phyloP scores from a whole-genome alignment of 768 basidiomycete species.

The Lepiota brunneoincarnata region DNA sequence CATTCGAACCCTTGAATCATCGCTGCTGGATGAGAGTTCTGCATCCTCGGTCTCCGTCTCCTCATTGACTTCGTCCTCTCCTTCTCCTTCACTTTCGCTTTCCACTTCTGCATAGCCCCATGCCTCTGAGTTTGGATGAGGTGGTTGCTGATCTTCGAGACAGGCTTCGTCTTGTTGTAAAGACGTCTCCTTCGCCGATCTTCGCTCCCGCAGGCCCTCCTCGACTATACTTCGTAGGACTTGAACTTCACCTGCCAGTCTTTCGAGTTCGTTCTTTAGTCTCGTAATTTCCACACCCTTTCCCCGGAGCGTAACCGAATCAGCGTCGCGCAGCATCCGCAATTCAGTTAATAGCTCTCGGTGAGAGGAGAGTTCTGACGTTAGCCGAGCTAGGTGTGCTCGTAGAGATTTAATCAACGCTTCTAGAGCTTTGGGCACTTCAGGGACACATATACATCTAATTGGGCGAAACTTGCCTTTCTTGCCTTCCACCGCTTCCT shows the following conservation, averaged over 20 bases:
- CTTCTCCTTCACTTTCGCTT: constrained; percentile 23
- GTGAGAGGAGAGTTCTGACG: constrained; percentile 76
- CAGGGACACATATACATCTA: background rate
- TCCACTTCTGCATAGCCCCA: constrained; percentile 19
- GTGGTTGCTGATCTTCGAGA: constrained; percentile 27
- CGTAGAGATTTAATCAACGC: constrained; percentile 73
- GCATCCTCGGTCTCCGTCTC: constrained; percentile 21
- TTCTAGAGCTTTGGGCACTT: constrained; percentile 63
- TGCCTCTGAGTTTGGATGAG: constrained; percentile 15
- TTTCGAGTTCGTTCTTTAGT: constrained; percentile 74
- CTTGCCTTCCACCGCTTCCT: constrained; percentile 83
- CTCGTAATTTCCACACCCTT: constrained; percentile 66
- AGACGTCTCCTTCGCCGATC: constrained; percentile 46
- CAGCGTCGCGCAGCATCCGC: constrained; percentile 59
- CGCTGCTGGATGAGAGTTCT: background rate
- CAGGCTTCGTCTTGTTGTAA: constrained; percentile 28
- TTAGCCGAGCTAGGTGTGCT: constrained; percentile 73
- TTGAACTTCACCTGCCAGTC: constrained; percentile 81
- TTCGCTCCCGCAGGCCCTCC: constrained; percentile 76
- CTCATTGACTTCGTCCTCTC: constrained; percentile 26
- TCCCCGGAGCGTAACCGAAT: constrained; percentile 51
- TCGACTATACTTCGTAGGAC: constrained; percentile 86
- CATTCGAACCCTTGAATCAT: background rate
- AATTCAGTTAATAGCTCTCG: constrained; percentile 68
- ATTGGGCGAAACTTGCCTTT: constrained; percentile 54